These are phyloP conservation scores for Colletotrichum sidae DNA, from an alignment of 2,329 filamentous ascomycete genomes.

Conservation along the genomic window DNA sequence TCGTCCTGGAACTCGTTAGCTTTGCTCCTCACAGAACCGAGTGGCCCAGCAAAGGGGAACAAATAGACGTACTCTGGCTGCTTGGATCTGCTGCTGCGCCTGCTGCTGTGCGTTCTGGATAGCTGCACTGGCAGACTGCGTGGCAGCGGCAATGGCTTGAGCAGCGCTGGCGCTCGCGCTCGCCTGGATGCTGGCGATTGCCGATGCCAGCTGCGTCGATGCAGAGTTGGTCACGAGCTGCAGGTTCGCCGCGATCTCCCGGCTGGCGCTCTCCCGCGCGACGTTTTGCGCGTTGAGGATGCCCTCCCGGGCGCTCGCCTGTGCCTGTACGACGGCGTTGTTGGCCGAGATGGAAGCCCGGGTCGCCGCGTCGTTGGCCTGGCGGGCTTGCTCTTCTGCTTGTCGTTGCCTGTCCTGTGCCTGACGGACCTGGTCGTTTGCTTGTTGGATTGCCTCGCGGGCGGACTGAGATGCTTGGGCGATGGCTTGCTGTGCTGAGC, in stretches of 20 bases:
- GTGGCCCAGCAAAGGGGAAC: neutral
- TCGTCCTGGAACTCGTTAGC: conserved; percentile 36
- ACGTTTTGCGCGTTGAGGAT: conserved; percentile 39
- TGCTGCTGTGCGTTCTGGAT: conserved; percentile 38
- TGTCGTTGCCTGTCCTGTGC: conserved; percentile 41
- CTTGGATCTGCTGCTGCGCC: conserved; percentile 29
- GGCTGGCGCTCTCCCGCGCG: conserved; percentile 40
- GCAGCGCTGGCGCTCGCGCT: conserved; percentile 40
- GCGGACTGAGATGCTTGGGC: conserved; percentile 34
- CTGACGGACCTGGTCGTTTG: conserved; percentile 41
- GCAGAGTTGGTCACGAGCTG: conserved; percentile 44
- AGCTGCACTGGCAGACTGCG: conserved; percentile 39
- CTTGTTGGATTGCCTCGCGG: conserved; percentile 40
- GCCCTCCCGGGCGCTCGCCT: conserved; percentile 32
- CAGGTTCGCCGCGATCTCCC: conserved; percentile 38
- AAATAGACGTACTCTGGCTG: conserved; percentile 23
- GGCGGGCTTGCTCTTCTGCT: conserved; percentile 38
- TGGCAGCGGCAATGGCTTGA: conserved; percentile 44
- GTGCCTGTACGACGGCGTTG: conserved; percentile 37
- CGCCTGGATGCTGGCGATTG: conserved; percentile 41
- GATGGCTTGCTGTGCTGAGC: conserved; percentile 36
- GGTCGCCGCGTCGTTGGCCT: conserved; percentile 39
- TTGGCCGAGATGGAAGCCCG: conserved; percentile 44
- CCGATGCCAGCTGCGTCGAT: conserved; percentile 43
- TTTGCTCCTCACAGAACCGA: neutral